Evolutionary conservation across 306 rosid genomes (phyloP).

Genomic region (Crataegus laevigata): DNA sequence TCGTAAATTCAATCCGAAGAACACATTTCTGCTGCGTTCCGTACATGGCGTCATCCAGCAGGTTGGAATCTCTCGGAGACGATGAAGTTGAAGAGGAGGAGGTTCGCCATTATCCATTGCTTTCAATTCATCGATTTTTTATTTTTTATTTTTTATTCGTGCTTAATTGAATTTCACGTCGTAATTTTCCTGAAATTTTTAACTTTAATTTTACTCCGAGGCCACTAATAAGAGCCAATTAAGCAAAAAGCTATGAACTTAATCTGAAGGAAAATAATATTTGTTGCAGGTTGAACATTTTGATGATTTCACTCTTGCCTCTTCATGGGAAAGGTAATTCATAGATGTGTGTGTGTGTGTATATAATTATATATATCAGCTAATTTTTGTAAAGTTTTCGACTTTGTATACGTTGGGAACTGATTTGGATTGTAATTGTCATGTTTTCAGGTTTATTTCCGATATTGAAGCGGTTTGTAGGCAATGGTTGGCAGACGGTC

Average conservation of each 20-base stretch:
- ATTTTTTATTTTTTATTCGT: neutral
- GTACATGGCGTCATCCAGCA: constrained; percentile 68
- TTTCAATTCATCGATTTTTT: too few relatives aligned
- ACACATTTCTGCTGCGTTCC: constrained; percentile 8
- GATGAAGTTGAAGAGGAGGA: constrained; percentile 55
- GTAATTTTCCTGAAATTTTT: neutral
- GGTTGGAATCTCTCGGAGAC: constrained; percentile 31
- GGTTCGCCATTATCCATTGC: constrained; percentile 15
- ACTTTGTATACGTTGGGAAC: neutral
- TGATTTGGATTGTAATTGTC: neutral
- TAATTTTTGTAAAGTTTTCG: neutral
- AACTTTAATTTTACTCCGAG: neutral
- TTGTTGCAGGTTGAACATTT: constrained; percentile 77
- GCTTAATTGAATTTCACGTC: neutral
- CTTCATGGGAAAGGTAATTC: constrained; percentile 88
- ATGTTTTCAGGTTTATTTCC: constrained; percentile 67
- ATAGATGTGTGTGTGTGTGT: neutral
- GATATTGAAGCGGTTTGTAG: constrained; percentile 88
- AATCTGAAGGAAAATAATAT: neutral
- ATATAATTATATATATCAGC: neutral
- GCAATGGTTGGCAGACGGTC: constrained; percentile 83
- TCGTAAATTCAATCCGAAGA: neutral
- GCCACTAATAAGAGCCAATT: neutral
- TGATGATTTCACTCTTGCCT: constrained; percentile 93
- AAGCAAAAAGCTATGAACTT: neutral